Base-by-base conservation (phyloP, 148 eudicot species). In the Vaccinium corymbosum region DNA sequence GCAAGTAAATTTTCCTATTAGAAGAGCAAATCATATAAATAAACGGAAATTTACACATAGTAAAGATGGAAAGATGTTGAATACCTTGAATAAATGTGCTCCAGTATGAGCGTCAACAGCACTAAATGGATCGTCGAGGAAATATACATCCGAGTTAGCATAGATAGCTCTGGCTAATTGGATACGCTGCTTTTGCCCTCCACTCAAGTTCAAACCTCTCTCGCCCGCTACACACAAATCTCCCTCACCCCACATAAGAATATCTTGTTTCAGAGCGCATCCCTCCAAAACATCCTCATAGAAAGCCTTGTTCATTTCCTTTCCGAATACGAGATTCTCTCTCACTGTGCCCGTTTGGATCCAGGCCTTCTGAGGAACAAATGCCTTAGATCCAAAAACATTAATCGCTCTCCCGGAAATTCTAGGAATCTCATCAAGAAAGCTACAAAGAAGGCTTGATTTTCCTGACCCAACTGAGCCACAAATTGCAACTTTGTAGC, bases 61-160 rank as follows among this genome's bases (percentile, higher is more conserved):
- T 48, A 52, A 38, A 57, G 59, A 56, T 42, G 83, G 51, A 85
- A 52, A 66, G 56, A 7, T 81, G 25, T 64, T 53, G 70, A 89
- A 87, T 90, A 75, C 98, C 93, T 91, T 92, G 90, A 94, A 96
- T 83, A 96, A 87, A 83, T 96, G 98, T 56, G 93, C 94, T 68
- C 95, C 92, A 20, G 98, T 96, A 87, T 93, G 98, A 82, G 98
- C 97, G 90, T 94, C 98, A 76, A 96, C 98, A 0, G 98, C 97
- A 76, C 98, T 96, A 79, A 96, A 96, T n/a, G 98, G 98, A 87
- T 96, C 98, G 83, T 96, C 98, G 3, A 96, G 93, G 84, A 96
- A 87, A 88, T 92, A 96, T 25, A 94, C 91, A 88, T 96, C 98
- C 5, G 94, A 91, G 84, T 93, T 87, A 75, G 90, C 92, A 59